Conservation (phyloP, 768 basidiomycete genomes). For the Rhizopogon sp. region DNA sequence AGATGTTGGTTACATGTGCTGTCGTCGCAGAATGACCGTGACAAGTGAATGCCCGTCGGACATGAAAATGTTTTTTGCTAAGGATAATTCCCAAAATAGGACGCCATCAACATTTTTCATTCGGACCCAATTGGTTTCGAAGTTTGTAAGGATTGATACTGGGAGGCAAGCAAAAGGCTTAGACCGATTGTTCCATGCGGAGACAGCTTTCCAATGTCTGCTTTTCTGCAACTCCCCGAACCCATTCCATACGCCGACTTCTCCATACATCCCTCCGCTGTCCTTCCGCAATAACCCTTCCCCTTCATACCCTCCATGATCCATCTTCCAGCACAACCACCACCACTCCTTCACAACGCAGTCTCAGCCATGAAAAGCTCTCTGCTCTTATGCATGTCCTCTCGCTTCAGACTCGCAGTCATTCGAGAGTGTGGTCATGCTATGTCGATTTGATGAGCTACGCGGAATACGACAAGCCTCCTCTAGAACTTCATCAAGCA, state of each 20-base stretch:
- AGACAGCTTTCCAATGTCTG: constrained; percentile 1
- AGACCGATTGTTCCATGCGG: background rate
- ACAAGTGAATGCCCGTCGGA: no score
- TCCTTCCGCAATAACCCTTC: background rate
- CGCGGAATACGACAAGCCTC: constrained; percentile 44
- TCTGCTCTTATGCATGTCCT: constrained; percentile 24
- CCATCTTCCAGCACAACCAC: background rate
- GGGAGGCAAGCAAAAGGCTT: background rate
- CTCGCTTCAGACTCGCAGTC: constrained; percentile 27
- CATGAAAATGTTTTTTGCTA: no score
- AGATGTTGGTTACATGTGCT: no score
- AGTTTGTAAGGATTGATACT: no score
- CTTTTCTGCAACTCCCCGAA: background rate
- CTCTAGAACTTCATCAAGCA: constrained; percentile 61
- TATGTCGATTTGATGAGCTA: constrained; percentile 55
- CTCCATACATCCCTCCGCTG: background rate
- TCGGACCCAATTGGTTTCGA: no score
- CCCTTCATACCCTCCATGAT: background rate
- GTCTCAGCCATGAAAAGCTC: constrained; percentile 21
- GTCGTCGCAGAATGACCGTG: no score
- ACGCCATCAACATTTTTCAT: no score
- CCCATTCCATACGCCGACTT: background rate
- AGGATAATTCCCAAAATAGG: no score
- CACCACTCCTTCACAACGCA: background rate
- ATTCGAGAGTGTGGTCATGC: constrained; percentile 56